phyloP scores from a whole-genome alignment of 2,329 filamentous ascomycete genomes.

The Colletotrichum sp. region DNA sequence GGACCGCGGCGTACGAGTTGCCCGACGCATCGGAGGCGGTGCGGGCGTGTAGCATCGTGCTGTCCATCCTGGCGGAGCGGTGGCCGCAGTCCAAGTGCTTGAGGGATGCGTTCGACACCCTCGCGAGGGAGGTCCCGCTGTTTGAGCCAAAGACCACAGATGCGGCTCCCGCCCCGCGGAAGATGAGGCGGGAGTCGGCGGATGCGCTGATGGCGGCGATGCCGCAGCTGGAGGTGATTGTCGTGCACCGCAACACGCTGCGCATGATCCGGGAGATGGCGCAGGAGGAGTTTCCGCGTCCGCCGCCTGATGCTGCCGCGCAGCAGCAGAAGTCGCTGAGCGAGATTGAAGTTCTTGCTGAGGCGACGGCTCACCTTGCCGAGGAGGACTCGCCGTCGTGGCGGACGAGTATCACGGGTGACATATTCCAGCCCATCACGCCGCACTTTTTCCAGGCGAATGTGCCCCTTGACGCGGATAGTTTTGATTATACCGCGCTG shows the following conservation, averaged over 20 bases:
- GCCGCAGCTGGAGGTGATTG: neutral
- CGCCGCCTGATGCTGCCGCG: neutral
- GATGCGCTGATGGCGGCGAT: neutral
- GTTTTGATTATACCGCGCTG: neutral
- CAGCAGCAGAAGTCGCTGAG: neutral
- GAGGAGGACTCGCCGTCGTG: neutral
- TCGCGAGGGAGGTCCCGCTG: conserved; percentile 27
- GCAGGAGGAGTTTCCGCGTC: neutral
- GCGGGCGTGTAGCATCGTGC: conserved; percentile 37
- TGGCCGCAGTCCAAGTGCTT: conserved; percentile 39
- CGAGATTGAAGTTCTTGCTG: neutral
- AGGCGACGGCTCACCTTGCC: neutral
- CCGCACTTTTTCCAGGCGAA: neutral
- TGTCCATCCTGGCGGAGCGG: conserved; percentile 38
- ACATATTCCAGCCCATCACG: neutral
- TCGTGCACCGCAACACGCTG: neutral
- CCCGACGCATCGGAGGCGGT: conserved; percentile 36
- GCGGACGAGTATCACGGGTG: neutral
- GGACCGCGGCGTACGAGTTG: conserved; percentile 31
- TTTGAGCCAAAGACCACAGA: neutral
- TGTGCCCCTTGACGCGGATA: neutral
- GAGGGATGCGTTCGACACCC: conserved; percentile 37
- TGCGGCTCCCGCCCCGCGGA: neutral
- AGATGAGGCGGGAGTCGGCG: neutral
- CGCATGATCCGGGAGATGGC: neutral